Evolutionary conservation across 2,329 filamentous ascomycete species (phyloP), one percentile per base, ranked within the genome.

Genomic region (Aspergillus thermomutatus): DNA sequence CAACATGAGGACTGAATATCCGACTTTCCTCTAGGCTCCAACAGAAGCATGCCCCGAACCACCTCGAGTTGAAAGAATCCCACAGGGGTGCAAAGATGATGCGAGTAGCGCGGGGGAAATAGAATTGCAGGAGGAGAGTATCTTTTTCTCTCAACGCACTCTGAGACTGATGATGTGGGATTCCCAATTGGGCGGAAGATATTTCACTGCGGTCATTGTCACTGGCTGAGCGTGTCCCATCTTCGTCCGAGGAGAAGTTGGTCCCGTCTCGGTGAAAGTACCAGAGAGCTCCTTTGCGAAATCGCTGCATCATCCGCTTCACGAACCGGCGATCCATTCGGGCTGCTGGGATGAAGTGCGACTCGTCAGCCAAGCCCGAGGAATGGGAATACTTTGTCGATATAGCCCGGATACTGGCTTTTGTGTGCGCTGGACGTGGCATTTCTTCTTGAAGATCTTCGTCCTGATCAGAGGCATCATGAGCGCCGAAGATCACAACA

Each of bases 61-160:
- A 71, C 57, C 76, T 57, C 58, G 72, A 66, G 28, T 72, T 70
- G 14, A 70, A 70, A 25, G 73, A 71, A 62, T 80, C 77, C 72
- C 76, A 80, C 0, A 80, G 61, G 0, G 78, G 77, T 2, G 77
- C 56, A 54, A 79, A 79, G 5, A 78, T 69, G 14, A 80, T 56
- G 6, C 57, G 31, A 1, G 53, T 52, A 11, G 60, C 49, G 70
- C 72, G 17, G 70, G 68, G 43, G 60, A 65, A 54, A 46, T 57
- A 31, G 34, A 49, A 48, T 11, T 26, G 53, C 4, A 52, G 34
- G 21, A 50, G 46, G 1, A 14, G 43, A 11, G 46, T 19, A 27
- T 48, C 46, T n/a, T 54, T 34, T 11, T 34, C 28, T 11, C 28
- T 34, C 11, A 34, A 11, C 6, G 28, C 11, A 34, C 28, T 11